phyloP scores from a whole-genome alignment of 768 basidiomycete genomes.

The Tylopilus intermedius region DNA sequence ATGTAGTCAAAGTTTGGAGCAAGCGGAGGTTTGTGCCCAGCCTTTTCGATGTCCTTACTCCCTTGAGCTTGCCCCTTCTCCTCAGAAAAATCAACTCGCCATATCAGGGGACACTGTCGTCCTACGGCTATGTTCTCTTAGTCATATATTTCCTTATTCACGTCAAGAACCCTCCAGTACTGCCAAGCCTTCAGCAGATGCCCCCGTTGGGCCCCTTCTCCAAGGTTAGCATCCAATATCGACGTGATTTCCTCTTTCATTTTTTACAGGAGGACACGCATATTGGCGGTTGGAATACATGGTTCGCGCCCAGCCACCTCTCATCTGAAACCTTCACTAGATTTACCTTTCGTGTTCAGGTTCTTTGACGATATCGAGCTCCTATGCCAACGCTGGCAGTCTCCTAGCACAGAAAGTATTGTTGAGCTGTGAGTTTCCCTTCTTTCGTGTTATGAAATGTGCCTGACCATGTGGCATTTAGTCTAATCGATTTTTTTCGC shows the following conservation, averaged over 20 bases:
- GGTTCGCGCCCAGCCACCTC: constrained; percentile 38
- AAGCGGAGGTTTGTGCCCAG: constrained; percentile 65
- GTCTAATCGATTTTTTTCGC: constrained; percentile 95
- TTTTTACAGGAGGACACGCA: constrained; percentile 66
- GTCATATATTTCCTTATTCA: constrained; percentile 98
- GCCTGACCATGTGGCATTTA: constrained; percentile 30
- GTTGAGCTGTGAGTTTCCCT: constrained; percentile 73
- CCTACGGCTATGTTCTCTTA: constrained; percentile 95
- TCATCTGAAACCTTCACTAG: constrained; percentile 9
- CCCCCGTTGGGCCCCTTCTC: constrained; percentile 85
- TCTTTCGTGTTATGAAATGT: not conserved
- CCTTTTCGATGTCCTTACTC: not conserved
- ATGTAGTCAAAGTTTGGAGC: constrained; percentile 95
- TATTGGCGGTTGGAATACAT: constrained; percentile 76
- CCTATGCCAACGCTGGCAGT: constrained; percentile 87
- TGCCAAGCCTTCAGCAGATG: constrained; percentile 95
- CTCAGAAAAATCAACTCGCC: constrained; percentile 95
- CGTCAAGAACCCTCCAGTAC: constrained; percentile 93
- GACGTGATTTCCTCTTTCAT: constrained; percentile 12
- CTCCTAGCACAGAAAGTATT: constrained; percentile 87
- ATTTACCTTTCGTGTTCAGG: constrained; percentile 35
- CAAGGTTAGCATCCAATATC: constrained; percentile 41
- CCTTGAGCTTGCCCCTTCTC: constrained; percentile 1
- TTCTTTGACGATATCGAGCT: constrained; percentile 98
- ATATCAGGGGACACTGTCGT: constrained; percentile 93